phyloP scores from a whole-genome alignment of 805 yeast genomes.

The Vanderwaltozyma yarrowii region DNA sequence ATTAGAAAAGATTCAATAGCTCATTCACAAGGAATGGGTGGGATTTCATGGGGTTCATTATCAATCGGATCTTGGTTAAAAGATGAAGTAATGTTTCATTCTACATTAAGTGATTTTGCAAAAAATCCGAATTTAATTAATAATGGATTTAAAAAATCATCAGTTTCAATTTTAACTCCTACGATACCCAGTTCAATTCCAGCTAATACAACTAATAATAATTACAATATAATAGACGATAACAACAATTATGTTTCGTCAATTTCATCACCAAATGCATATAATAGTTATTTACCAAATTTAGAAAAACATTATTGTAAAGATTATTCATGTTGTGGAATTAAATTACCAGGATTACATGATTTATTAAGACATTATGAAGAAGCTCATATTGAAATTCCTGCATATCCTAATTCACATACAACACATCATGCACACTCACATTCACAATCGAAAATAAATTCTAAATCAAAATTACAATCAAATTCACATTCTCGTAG shows the following conservation, averaged over 20 bases:
- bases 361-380: slow-evolving; percentile 91
- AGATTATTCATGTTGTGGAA: slow-evolving; percentile 95
- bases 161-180: slow-evolving; percentile 6
- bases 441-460: too few species aligned
- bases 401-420: slow-evolving; percentile 33
- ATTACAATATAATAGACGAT: too few species aligned
- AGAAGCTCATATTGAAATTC: slow-evolving; percentile 81
- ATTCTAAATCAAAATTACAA: not conserved
- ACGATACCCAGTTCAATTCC: too few species aligned
- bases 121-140: too few species aligned
- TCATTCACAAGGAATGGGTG: slow-evolving; percentile 97
- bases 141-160: slow-evolving; percentile 7
- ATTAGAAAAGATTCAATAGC: slow-evolving; percentile 86
- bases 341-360: slow-evolving; percentile 82
- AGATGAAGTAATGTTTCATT: slow-evolving; percentile 72
- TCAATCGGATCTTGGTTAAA: slow-evolving; percentile 93
- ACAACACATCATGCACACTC: not conserved
- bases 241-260: slow-evolving; percentile 2
- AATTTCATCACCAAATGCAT: slow-evolving; percentile 21
- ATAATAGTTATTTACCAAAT: slow-evolving; percentile 77
- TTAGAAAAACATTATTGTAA: slow-evolving; percentile 93
- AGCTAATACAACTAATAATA: too few species aligned
- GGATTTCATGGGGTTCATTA: slow-evolving; percentile 93
- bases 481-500: not conserved
- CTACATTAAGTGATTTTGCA: slow-evolving; percentile 14